Conservation (phyloP, 345 rosid species). For the Acer campestre region DNA sequence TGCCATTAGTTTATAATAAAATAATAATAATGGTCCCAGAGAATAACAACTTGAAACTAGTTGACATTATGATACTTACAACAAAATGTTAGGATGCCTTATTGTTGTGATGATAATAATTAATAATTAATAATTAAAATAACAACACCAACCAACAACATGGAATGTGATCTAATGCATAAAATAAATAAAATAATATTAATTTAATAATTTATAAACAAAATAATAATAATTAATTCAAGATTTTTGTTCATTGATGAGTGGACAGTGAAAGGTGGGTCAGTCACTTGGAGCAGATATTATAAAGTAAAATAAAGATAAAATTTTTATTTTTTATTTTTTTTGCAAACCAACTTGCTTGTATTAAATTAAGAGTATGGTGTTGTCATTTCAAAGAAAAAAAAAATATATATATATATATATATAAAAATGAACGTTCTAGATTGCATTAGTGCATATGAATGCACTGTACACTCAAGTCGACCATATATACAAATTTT, state of each 20-base stretch:
- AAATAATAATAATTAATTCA: not conserved
- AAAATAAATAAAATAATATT: not conserved
- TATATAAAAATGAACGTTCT: no score
- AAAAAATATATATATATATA: no score
- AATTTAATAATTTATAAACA: no score
- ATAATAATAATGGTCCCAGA: not conserved
- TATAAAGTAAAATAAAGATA: not conserved
- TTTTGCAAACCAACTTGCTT: conserved; percentile 7
- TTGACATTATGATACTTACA: conserved; percentile 3
- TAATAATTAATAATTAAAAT: not conserved
- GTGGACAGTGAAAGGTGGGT: conserved; percentile 13
- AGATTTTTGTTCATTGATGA: conserved; percentile 6
- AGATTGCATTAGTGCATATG: no score
- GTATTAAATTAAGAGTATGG: conserved; percentile 2
- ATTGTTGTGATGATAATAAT: conserved; percentile 2
- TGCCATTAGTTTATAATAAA: not conserved
- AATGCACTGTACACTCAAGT: no score
- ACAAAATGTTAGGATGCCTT: not conserved
- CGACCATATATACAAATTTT: no score
- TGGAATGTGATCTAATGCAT: not conserved
- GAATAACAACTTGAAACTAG: not conserved
- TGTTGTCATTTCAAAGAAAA: not conserved
- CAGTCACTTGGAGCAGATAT: not conserved
- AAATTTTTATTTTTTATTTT: not conserved
- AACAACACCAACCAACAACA: not conserved